phyloP scores from a whole-genome alignment of 169 alveolate genomes.

The Eimeria acervulina region DNA sequence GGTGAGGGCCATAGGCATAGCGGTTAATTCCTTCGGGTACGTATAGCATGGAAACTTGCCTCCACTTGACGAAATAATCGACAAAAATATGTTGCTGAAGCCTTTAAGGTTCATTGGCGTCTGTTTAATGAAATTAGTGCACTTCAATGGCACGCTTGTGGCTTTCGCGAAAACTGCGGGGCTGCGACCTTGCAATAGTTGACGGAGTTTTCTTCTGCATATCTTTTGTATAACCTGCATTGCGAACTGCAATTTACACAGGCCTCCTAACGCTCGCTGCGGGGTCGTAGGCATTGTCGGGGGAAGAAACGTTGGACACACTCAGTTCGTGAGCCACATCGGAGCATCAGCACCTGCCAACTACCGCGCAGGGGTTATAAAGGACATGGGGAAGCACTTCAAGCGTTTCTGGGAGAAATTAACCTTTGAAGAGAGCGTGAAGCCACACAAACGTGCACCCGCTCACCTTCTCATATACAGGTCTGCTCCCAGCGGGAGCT shows the following conservation, averaged over 20 bases:
- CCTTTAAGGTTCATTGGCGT: not conserved
- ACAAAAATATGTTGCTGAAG: not conserved
- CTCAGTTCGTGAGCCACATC: constrained; percentile 74
- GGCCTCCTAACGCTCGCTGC: constrained; percentile 67
- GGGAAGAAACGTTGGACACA: constrained; percentile 61
- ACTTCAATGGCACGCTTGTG: not conserved
- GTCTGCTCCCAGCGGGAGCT: constrained; percentile 69
- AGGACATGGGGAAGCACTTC: constrained; percentile 69
- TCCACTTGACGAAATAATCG: not conserved
- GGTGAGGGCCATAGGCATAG: constrained; percentile 63
- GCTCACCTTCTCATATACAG: constrained; percentile 65
- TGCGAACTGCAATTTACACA: constrained; percentile 24
- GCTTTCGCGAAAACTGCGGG: not conserved
- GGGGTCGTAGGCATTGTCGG: constrained; percentile 75
- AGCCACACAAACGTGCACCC: constrained; percentile 18
- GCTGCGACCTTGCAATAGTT: not conserved
- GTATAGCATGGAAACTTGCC: not conserved
- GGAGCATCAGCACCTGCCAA: constrained; percentile 38
- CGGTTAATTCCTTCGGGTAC: constrained; percentile 75
- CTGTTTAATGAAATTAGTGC: not conserved
- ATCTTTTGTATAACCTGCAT: not conserved
- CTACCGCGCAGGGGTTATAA: constrained; percentile 76
- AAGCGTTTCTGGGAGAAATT: constrained; percentile 60
- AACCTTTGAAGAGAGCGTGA: not conserved
- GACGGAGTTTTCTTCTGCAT: too few relatives aligned